Base-by-base conservation (phyloP, 148 eudicot genomes). In the Persicaria maculosa region DNA sequence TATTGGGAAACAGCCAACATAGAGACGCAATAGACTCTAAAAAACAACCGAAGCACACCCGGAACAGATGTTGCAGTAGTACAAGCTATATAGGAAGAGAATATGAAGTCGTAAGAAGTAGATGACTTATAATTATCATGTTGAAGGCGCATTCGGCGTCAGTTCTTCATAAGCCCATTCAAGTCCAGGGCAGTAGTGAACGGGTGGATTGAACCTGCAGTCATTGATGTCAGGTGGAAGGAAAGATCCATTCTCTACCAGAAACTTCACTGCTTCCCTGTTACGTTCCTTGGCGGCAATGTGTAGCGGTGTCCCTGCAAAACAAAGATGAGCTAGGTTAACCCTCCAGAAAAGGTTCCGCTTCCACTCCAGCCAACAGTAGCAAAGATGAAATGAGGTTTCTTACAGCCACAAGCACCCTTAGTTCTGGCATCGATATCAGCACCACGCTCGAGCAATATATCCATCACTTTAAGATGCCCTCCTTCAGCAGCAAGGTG, bases 401-500 rank as follows among this genome's bases (percentile, higher is more conserved):
- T 36, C 97, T 84, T 77, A 93, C 98, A 92, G 74, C 99, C 97
- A 80, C 99, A 95, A 19, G 94, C 88, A 54, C 99, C 97, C 84
- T 95, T 95, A 19, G 99, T 90, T 77, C 97, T 81, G 53, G 99
- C 91, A 83, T 95, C 99, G 76, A 95, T 95, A 79, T 92, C 81
- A 54, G 99, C 97, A 76, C 99, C 99, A 48, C 86, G 87, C 64
- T 90, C 99, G 44, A 95, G 96, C 74, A 95, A 81, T 71, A 87
- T 84, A 80, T 95, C 97, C 99, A 95, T 95, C 54, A 92, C 91
- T 81, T 83, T 89, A 15, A 90, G 77, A 75, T 95, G 94, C 58
- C 96, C 97, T 44, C 96, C 97, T 81, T 92, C 85, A 62, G 99
- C 97, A 80, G 99, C 99, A 78, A 95, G 99, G 84, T 95, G 99